Base-by-base conservation (phyloP, 2,329 filamentous ascomycete genomes). In the Verticillium albo-atrum region DNA sequence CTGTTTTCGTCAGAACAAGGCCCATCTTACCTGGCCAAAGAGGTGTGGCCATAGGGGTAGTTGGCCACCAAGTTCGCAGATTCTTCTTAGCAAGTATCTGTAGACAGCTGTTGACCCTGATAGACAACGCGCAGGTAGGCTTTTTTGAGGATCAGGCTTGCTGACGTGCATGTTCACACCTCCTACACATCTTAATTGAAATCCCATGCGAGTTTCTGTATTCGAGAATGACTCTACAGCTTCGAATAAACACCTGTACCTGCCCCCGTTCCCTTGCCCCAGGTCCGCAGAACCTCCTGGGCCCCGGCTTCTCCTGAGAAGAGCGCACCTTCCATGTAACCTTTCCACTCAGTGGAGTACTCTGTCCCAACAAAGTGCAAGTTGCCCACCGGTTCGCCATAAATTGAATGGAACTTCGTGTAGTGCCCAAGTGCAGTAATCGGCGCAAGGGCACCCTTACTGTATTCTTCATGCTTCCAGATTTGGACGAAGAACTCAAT, bases 251-350 rank as follows among this genome's bases (percentile, higher is more conserved):
- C 42, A 10, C 6, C 42, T 3, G n/a, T 25, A 2, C n/a, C 9
- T 12, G 14, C 20, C 7, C 7, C 6, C 4, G n/a, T n/a, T 4
- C 42, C n/a, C 9, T 14, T 23, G n/a, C 42, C n/a, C 20, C n/a
- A 25, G 7, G 42, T 20, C 26, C 23, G 17, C 17, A 56, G 15
- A 5, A 56, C 54, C 54, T 56, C 34, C 7, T 25, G n/a, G 3
- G 54, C 35, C 4, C 34, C 54, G 12, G 26, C 20, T 27, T 56
- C 54, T 1, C 83, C 82, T 55, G 72, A 77, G 6, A 76, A 64
- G 12, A 85, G 70, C 0, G 83, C 83, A 2, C 83, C 83, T 61
- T 86, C 83, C 80, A 86, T 84, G 65, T 84, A 85, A 0, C 82
- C 82, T 58, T 79, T 81, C 82, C 82, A 85, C 60, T 80, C 75